Base-by-base conservation (phyloP, 805 yeast species). In the Saccharomyces mikatae region DNA sequence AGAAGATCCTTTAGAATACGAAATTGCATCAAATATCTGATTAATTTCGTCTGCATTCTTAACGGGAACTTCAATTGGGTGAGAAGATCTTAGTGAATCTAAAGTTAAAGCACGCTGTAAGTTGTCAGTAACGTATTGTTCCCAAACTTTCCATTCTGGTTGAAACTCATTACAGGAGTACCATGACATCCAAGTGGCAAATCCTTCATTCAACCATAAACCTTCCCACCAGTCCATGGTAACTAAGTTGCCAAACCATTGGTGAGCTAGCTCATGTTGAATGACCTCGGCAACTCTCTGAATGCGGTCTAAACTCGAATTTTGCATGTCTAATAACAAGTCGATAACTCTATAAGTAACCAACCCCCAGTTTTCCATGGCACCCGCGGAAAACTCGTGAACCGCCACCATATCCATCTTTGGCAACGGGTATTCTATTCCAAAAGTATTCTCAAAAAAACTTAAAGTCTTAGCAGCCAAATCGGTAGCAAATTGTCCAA, bases 181-280 rank as follows among this genome's bases (percentile, higher is more conserved):
- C 56, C 62, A 58, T 9, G 64, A 60, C 66, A 86, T 86, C 84
- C 88, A 88, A 28, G 96, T 88, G 17, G 96, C 96, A 72, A 88
- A 88, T 13, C 95, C 94, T 72, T 88, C 96, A 66, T 88, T 88
- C 57, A 88, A 79, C 96, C 96, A 88, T 60, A 88, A 76, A 63
- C 87, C 94, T 62, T 88, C 89, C 96, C 96, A 88, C 94, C 95
- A 89, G 63, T 86, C 83, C 96, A 88, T 89, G 49, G 96, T 89
- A 57, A 87, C 92, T 62, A 86, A 78, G 70, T 89, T 85, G 54
- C 96, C 96, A 64, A 88, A 89, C 96, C 96, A 89, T 67, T 89
- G 94, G 71, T 88, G 96, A 10, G 95, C 95, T 55, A 88, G 75
- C 71, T 88, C 96, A 71, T 89, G 96, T 56, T 86, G 84, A 29